Base-by-base conservation (phyloP, 768 basidiomycete genomes). In the Rhizopogon roseolus region DNA sequence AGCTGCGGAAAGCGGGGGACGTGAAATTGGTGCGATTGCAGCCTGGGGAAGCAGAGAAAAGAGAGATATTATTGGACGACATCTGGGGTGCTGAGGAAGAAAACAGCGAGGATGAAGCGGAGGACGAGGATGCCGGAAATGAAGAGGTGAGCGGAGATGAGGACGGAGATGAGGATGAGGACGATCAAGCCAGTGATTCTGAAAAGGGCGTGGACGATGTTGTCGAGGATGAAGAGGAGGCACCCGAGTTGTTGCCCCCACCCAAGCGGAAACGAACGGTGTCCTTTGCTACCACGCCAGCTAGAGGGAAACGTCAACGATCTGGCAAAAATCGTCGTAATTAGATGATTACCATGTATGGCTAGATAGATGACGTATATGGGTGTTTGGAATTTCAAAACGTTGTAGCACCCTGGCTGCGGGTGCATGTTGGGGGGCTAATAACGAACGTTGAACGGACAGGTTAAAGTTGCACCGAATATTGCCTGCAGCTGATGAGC, bases 11-110 rank as follows among this genome's bases (percentile, higher is more conserved):
- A 59, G 64, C 66, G 1, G 54, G 53, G 3, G 76, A 70, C 0
- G 64, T 73, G 56, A 86, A 84, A 10, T 61, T 90, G 57, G 81
- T 95, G 48, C 84, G 74, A 64, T 67, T 85, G 57, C 62, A 60
- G 5, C 54, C 68, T 13, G 74, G 76, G 0, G 59, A 41, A 50
- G 62, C 69, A 22, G 82, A 82, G 50, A 48, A 50, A 42, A 71
- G 82, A 29, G 66, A 65, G 19, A 65, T 80, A 16, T 75, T 71
- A 43, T 62, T 79, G 54, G 73, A 74, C 16, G 62, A 57, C 28
- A 56, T 59, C 13, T 74, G 75, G 68, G 63, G 48, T 34, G 71
- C 70, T 28, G 69, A 65, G 16, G 66, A 60, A 7, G 67, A 66
- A 13, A 67, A 67, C 5, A 68, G 60, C 4, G 67, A 67, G 14